Evolutionary conservation across 441 rosid species (phyloP), one percentile per base, ranked within the genome.

Genomic region (Cnidoscolus chayamansa): DNA sequence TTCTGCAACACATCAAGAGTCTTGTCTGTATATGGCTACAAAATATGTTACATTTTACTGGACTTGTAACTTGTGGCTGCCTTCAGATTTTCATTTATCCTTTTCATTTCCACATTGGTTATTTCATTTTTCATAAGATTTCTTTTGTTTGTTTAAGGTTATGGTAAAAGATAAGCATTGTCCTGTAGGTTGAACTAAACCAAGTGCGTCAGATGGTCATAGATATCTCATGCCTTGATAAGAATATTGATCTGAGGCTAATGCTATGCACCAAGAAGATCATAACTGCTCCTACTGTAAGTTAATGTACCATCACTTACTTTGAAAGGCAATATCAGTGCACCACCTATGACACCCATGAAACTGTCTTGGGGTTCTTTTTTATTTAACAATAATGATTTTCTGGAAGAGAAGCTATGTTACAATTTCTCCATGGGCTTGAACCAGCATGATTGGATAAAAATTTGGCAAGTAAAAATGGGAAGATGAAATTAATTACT

Each of bases 221-320:
- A 1, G 92, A 88, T 51, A 78, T 89, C 65, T 86, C 90, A 10
- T 87, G 94, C 77, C 83, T 86, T 65, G 80, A 85, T 63, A 83
- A 82, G 85, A 78, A 84, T 82, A 72, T 85, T 16, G 97, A 90
- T 79, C 72, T 87, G 80, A 86, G 94, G 85, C 59, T 88, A 68
- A 70, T 70, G 75, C 74, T 88, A 35, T 76, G 76, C 82, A 50
- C 82, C 74, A 88, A 86, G 79, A 78, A 64, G 72, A 81, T 64
- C 50, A 58, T 87, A 67, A 74, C 79, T 25, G 57, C 66, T 76
- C 77, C 84, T 6, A 74, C 83, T 25, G 93, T 92, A 80, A 86
- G 94, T 82, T 50, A 30, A 45, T 60, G 53, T 63, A 20, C 65
- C 25, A 16, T 51, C 47, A n/a, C 45, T 43, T 2, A 7, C 16